Base-by-base conservation (phyloP, 345 rosid species). In the Geranium rotundifolium region DNA sequence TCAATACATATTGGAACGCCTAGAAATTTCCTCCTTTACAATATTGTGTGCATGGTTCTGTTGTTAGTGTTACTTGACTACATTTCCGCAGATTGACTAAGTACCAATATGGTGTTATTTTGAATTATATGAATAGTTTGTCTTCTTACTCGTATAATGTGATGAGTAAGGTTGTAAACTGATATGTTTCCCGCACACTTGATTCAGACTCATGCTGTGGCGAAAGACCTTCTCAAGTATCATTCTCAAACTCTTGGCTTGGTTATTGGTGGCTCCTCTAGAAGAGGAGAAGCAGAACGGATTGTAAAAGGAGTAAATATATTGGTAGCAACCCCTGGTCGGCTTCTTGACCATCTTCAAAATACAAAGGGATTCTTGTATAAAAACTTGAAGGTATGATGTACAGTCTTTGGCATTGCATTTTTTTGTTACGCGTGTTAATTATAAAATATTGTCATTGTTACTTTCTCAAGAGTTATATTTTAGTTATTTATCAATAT, bases 321-420 rank as follows among this genome's bases (percentile, higher is more conserved):
- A 65, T 74, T 95, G 73, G 90, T 95, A 41, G 99, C 96, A 71
- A 95, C 99, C 17, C 99, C 96, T 70, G 96, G 97, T 56, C 91
- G 97, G 17, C 96, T 95, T 70, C 90, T 95, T 68, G 96, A 95
- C 68, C 99, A 88, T 81, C 93, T 90, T 76, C 97, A 88, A 63
- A 78, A 95, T 68, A 90, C 96, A 5, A 88, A 88, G 74, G 88
- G 91, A 39, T 95, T 95, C 71, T 74, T 86, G 56, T 90, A 64
- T 76, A 95, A 90, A 73, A 82, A 86, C 68, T 73, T 95, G 63
- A 93, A 93, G 96, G 99, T 90, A 76, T 31, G 31, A 8, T 58
- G 4, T 17, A 54, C 23, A 46, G 49, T 27, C 59, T 4, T 60
- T 58, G 56, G 29, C 27, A 18, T 10, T 54, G 30, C 16, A 15